phyloP scores from a whole-genome alignment of 192 early-diverging fungal genomes.

The Hyaloraphidium curvatum region DNA sequence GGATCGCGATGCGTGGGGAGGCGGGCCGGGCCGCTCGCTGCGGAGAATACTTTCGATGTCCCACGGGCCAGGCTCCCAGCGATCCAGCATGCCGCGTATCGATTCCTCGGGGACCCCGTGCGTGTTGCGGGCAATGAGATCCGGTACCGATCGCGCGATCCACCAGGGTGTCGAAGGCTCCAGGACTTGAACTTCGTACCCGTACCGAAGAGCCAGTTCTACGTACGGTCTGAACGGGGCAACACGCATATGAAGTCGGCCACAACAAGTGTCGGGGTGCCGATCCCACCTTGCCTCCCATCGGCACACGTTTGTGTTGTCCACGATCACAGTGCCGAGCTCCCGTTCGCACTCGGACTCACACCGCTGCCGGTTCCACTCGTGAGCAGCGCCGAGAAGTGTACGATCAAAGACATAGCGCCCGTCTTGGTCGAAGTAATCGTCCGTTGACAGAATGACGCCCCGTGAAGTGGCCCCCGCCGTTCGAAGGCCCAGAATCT shows the following conservation, averaged over 20 bases:
- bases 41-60: not conserved
- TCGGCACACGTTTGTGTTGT: too few relatives aligned
- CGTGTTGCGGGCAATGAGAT: constrained; percentile 14
- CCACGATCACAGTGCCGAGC: too few relatives aligned
- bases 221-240: constrained; percentile 28
- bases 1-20: too few relatives aligned
- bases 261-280: constrained; percentile 30
- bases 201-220: constrained; percentile 7
- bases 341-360: too few relatives aligned
- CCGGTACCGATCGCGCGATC: constrained; percentile 10
- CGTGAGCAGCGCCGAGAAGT: not conserved
- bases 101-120: constrained; percentile 19
- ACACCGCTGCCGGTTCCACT: constrained; percentile 7
- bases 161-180: constrained; percentile 27
- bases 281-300: too few relatives aligned
- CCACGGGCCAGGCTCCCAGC: constrained; percentile 13
- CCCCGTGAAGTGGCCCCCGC: constrained; percentile 4
- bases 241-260: too few relatives aligned
- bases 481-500: not conserved
- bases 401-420: too few relatives aligned
- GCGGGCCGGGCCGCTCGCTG: not conserved
- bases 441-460: constrained; percentile 24
- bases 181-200: constrained; percentile 13
- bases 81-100: constrained; percentile 19
- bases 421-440: too few relatives aligned